Conservation (phyloP, 2,329 filamentous ascomycete species). For the Aureobasidium subglaciale region DNA sequence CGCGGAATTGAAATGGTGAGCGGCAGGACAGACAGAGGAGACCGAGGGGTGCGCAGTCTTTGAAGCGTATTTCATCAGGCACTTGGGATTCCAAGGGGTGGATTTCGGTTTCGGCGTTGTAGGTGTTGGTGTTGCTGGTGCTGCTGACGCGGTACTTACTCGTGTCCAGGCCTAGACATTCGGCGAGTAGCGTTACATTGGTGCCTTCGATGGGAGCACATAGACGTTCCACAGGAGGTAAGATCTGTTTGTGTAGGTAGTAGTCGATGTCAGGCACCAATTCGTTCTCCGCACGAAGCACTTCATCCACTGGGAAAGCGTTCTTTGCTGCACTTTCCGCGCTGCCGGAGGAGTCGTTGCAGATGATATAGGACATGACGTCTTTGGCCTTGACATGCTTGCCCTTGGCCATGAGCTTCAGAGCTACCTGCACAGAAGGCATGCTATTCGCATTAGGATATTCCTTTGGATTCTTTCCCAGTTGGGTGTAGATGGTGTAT, state of each 20-base stretch:
- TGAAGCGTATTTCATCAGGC: slow-evolving; percentile 83
- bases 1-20: slow-evolving; percentile 64
- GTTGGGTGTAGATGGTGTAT: slow-evolving; percentile 97
- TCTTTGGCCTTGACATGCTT: slow-evolving; percentile 88
- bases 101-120: slow-evolving; percentile 53
- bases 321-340: slow-evolving; percentile 73
- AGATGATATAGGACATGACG: slow-evolving; percentile 94
- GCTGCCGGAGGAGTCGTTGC: slow-evolving; percentile 56
- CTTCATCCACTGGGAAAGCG: slow-evolving; percentile 78
- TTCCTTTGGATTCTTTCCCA: slow-evolving; percentile 86
- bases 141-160: slow-evolving; percentile 73
- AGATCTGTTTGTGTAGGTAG: slow-evolving; percentile 97
- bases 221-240: slow-evolving; percentile 93
- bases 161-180: slow-evolving; percentile 87
- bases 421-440: slow-evolving; percentile 93
- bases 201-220: slow-evolving; percentile 94
- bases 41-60: slow-evolving; percentile 66
- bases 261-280: slow-evolving; percentile 90
- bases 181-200: slow-evolving; percentile 79
- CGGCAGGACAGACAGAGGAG: slow-evolving; percentile 81
- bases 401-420: slow-evolving; percentile 78
- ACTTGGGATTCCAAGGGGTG: slow-evolving; percentile 91
- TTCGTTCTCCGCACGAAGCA: slow-evolving; percentile 66
- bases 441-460: slow-evolving; percentile 93
- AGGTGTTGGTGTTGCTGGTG: slow-evolving; percentile 46